phyloP scores from a whole-genome alignment of 352 stramenopile genomes.

The Globisporangium solare region DNA sequence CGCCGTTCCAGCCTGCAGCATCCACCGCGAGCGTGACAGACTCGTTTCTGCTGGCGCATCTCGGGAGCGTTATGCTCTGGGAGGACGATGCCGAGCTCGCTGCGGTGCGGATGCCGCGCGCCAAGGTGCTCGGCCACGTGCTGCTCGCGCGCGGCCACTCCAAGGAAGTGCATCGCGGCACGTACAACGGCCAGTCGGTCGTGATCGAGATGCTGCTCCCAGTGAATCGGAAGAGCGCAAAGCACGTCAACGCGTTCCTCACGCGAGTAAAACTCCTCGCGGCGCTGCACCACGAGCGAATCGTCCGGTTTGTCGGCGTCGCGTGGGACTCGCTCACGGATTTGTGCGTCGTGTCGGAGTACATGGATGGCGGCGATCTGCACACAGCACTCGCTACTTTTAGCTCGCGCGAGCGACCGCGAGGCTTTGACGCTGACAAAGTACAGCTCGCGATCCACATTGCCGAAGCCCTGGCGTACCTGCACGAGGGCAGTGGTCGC shows the following conservation, averaged over 20 bases:
- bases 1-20: too few relatives aligned
- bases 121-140: conserved; percentile 17
- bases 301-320: conserved; percentile 44
- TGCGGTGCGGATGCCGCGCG: conserved; percentile 25
- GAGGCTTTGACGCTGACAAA: conserved; percentile 37
- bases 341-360: conserved; percentile 37
- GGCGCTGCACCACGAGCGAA: conserved; percentile 27
- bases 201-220: conserved; percentile 40
- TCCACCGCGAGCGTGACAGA: too few relatives aligned
- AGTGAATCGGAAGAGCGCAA: conserved; percentile 21
- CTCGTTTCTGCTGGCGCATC: too few relatives aligned
- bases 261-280: conserved; percentile 42
- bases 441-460: conserved; percentile 23
- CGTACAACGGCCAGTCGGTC: conserved; percentile 30
- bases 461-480: conserved; percentile 28
- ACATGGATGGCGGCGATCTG: conserved; percentile 40
- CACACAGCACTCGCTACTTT: conserved; percentile 25
- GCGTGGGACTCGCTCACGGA: conserved; percentile 44
- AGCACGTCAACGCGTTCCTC: conserved; percentile 34
- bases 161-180: conserved; percentile 36
- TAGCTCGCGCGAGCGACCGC: conserved; percentile 17
- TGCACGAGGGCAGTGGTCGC: conserved; percentile 24
- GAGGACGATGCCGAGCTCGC: conserved; percentile 7
- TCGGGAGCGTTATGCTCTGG: too few relatives aligned
- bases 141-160: conserved; percentile 33